Evolutionary conservation across 331 rosid genomes (phyloP).

Genomic region (Saraca asoca): DNA sequence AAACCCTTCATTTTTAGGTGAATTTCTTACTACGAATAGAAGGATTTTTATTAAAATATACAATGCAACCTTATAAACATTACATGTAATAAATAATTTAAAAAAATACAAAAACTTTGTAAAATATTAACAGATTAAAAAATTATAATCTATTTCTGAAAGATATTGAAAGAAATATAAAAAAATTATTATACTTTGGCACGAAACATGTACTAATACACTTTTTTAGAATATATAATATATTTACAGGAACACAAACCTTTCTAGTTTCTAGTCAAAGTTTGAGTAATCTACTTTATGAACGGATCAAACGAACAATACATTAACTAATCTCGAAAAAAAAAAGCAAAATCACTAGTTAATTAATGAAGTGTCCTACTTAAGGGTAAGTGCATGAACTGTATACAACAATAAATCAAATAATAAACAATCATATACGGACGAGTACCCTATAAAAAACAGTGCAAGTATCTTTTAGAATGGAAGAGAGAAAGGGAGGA

Average conservation of each 20-base stretch:
- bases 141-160: too few relatives aligned
- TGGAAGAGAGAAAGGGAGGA: neutral
- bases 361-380: slow-evolving; percentile 14
- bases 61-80: too few relatives aligned
- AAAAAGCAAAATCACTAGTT: neutral
- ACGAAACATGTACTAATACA: too few relatives aligned
- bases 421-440: neutral
- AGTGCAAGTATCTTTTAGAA: neutral
- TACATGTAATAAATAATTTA: too few relatives aligned
- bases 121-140: too few relatives aligned
- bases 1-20: too few relatives aligned
- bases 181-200: too few relatives aligned
- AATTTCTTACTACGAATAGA: too few relatives aligned
- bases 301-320: neutral
- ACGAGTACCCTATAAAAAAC: slow-evolving; percentile 17
- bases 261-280: neutral
- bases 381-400: neutral
- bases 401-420: neutral
- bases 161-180: too few relatives aligned
- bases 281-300: neutral
- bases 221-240: too few relatives aligned
- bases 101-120: too few relatives aligned
- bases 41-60: too few relatives aligned
- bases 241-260: neutral
- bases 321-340: neutral